A percentile compares a stretch with the other conserved stretches of the same genome.
Conservation (phyloP, 2,329 filamentous ascomycete genomes). For the Penicillium olsonii region DNA sequence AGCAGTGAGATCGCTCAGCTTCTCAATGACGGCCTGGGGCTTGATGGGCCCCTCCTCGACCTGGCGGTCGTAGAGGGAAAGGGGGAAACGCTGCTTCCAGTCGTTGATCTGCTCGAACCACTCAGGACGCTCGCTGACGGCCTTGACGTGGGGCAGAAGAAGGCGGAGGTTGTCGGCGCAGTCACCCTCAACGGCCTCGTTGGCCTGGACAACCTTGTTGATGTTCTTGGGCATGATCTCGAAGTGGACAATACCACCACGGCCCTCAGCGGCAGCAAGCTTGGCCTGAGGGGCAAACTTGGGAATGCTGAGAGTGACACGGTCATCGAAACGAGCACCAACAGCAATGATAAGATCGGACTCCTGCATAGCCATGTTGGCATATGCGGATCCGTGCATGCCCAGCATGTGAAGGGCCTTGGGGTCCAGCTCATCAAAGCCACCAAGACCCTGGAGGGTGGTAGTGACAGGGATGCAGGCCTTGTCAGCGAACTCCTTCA, state of each 20-base stretch:
- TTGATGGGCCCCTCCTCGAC: slow-evolving; percentile 80
- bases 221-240: slow-evolving; percentile 99
- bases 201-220: slow-evolving; percentile 98
- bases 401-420: slow-evolving; percentile 98
- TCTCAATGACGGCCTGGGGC: slow-evolving; percentile 89
- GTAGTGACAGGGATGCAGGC: slow-evolving; percentile 91
- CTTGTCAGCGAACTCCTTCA: slow-evolving; percentile 89
- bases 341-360: slow-evolving; percentile 94
- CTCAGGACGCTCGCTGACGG: slow-evolving; percentile 67
- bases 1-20: slow-evolving; percentile 80
- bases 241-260: slow-evolving; percentile 95
- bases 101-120: slow-evolving; percentile 88
- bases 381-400: slow-evolving; percentile 96
- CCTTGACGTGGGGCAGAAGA: slow-evolving; percentile 71
- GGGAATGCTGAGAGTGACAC: slow-evolving; percentile 76
- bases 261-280: slow-evolving; percentile 77
- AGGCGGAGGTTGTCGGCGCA: slow-evolving; percentile 75
- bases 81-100: slow-evolving; percentile 92
- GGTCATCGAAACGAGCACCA: slow-evolving; percentile 92
- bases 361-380: slow-evolving; percentile 97
- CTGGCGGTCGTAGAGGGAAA: slow-evolving; percentile 76
- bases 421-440: slow-evolving; percentile 87
- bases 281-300: slow-evolving; percentile 91
- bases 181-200: slow-evolving; percentile 92
- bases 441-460: slow-evolving; percentile 89